Conservation (phyloP, 129 eudicot species). For the Flaveria brownii region DNA sequence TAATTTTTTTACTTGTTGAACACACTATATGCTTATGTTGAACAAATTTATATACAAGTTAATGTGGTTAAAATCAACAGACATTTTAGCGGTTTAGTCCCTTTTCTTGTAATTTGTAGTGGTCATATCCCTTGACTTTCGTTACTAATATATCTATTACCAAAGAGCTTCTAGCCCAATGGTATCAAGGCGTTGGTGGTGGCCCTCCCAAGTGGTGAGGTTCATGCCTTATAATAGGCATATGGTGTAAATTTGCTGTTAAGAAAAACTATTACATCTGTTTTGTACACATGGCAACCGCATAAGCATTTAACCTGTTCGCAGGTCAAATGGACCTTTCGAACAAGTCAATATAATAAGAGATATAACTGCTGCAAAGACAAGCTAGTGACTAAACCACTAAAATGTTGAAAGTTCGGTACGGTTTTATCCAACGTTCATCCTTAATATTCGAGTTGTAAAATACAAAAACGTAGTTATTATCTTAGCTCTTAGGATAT, state of each 20-base stretch:
- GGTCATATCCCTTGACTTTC: neutral
- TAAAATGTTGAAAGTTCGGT: neutral
- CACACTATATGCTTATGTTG: neutral
- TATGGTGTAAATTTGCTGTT: too few relatives aligned
- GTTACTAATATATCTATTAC: too few relatives aligned
- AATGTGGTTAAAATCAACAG: neutral
- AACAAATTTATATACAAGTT: neutral
- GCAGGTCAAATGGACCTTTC: neutral
- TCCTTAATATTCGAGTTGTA: neutral
- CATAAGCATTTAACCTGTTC: neutral
- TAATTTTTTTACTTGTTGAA: neutral
- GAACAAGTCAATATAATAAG: neutral
- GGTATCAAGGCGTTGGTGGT: too few relatives aligned
- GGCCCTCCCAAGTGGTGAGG: too few relatives aligned
- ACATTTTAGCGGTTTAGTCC: neutral
- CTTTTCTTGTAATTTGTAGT: neutral
- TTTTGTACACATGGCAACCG: neutral
- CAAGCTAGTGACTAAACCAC: neutral
- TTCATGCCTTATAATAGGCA: too few relatives aligned
- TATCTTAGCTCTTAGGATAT: constrained; percentile 9
- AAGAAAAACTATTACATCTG: too few relatives aligned
- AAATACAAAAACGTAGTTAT: neutral
- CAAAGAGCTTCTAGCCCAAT: too few relatives aligned
- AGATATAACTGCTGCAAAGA: neutral
- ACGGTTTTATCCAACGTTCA: neutral